These are phyloP conservation scores for Solanum arcanum DNA, from an alignment of 257 asterid genomes.

Conservation along the genomic window DNA sequence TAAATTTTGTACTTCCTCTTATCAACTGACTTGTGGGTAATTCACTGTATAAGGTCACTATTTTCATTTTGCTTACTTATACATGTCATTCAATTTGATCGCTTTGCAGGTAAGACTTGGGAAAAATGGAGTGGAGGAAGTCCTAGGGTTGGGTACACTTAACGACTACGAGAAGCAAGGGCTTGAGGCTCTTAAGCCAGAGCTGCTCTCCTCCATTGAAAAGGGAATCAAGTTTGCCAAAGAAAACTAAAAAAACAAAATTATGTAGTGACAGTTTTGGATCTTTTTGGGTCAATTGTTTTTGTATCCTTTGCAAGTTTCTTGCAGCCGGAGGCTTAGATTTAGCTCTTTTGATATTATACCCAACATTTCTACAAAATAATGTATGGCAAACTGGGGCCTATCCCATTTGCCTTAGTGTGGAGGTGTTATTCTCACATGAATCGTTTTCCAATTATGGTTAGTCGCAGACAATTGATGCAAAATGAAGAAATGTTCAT, in stretches of 20 bases:
- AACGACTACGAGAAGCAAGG: slow-evolving; percentile 64
- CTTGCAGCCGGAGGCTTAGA: background rate
- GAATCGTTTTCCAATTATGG: background rate
- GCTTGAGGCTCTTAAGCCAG: slow-evolving; percentile 56
- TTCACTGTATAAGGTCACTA: background rate
- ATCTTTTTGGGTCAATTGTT: background rate
- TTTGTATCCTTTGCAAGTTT: background rate
- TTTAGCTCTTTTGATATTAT: background rate
- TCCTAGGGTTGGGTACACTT: slow-evolving; percentile 51
- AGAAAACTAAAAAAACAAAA: slow-evolving; percentile 9
- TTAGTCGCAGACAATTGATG: background rate
- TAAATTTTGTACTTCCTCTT: background rate
- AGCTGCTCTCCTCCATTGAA: slow-evolving; percentile 56
- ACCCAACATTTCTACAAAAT: background rate
- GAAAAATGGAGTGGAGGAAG: slow-evolving; percentile 73
- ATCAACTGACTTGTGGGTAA: background rate
- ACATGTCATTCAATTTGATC: background rate
- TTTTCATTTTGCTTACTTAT: background rate
- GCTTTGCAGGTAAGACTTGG: slow-evolving; percentile 61
- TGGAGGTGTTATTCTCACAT: background rate
- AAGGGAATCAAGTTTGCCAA: slow-evolving; percentile 60
- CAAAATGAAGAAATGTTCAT: background rate
- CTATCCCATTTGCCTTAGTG: background rate
- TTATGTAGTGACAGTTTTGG: slow-evolving; percentile 15
- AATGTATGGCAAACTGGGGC: background rate